phyloP scores from a whole-genome alignment of 768 basidiomycete species.

The Tricholoma bakamatsutake region DNA sequence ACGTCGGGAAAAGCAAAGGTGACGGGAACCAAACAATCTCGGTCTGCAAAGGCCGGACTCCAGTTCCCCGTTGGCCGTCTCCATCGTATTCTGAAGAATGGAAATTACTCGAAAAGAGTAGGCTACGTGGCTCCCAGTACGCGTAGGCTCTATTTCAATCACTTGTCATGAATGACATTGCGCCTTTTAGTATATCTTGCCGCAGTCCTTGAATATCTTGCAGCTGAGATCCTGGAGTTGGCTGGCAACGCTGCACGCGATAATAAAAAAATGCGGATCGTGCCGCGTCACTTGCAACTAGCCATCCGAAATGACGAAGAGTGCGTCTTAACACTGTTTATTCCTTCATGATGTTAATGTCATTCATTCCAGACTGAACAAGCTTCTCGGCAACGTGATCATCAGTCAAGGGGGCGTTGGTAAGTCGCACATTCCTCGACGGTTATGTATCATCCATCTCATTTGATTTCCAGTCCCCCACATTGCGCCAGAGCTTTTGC shows the following conservation, averaged over 20 bases:
- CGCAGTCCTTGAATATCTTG: constrained; percentile 82
- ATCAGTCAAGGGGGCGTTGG: constrained; percentile 78
- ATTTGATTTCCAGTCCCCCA: constrained; percentile 14
- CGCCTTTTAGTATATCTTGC: constrained; percentile 63
- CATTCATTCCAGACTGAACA: constrained; percentile 39
- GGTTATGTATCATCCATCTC: constrained; percentile 2
- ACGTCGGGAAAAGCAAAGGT: constrained; percentile 30
- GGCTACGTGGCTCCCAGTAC: constrained; percentile 63
- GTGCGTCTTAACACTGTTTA: constrained; percentile 22
- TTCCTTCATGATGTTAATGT: not conserved
- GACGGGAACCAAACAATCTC: constrained; percentile 55
- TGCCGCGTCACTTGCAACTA: constrained; percentile 77
- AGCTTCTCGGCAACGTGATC: constrained; percentile 54
- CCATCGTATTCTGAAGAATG: constrained; percentile 69
- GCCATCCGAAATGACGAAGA: constrained; percentile 77
- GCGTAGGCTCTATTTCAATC: constrained; percentile 9
- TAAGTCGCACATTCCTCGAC: constrained; percentile 47
- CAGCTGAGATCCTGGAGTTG: constrained; percentile 82
- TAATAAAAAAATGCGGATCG: constrained; percentile 79
- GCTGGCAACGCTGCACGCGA: constrained; percentile 77
- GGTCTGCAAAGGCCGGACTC: constrained; percentile 59
- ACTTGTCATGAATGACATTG: not conserved
- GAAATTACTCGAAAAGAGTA: constrained; percentile 68
- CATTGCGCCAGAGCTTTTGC: constrained; percentile 17
- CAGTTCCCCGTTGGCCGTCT: constrained; percentile 84